Evolutionary conservation across 164 flowering plant species (phyloP).

Genomic region (Macadamia tetraphylla): DNA sequence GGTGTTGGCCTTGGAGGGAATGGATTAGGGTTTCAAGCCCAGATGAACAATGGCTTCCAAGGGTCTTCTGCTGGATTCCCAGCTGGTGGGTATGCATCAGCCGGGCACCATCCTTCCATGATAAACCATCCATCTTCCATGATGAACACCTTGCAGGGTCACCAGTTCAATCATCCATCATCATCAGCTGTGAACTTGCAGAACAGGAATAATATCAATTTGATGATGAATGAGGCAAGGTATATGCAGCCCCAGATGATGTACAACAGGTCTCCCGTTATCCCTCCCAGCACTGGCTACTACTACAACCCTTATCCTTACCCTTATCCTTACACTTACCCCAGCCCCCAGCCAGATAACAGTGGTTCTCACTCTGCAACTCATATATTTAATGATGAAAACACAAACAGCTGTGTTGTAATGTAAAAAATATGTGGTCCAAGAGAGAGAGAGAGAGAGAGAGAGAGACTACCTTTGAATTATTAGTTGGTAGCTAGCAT

Average conservation of each 20-base stretch:
- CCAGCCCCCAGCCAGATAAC: slow-evolving; percentile 14
- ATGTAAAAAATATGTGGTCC: slow-evolving; percentile 33
- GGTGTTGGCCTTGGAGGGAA: slow-evolving; percentile 20
- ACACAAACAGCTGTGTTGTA: slow-evolving; percentile 52
- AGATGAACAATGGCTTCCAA: slow-evolving; percentile 25
- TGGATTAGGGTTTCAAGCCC: slow-evolving; percentile 3
- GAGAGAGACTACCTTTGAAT: too few species aligned
- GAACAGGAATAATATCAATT: slow-evolving; percentile 11
- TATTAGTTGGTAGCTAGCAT: too few species aligned
- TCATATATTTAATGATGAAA: slow-evolving; percentile 62
- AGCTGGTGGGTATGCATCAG: slow-evolving; percentile 9
- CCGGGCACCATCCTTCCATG: slow-evolving; percentile 6
- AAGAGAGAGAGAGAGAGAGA: too few species aligned
- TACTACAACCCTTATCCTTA: slow-evolving; percentile 25
- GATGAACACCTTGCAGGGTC: slow-evolving; percentile 15
- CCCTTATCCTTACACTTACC: slow-evolving; percentile 17
- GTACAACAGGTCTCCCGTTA: slow-evolving; percentile 52
- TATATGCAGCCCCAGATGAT: slow-evolving; percentile 53
- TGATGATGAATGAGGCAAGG: not conserved
- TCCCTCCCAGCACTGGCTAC: slow-evolving; percentile 50
- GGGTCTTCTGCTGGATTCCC: slow-evolving; percentile 19
- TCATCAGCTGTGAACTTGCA: not conserved
- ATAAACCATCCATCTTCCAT: slow-evolving; percentile 7
- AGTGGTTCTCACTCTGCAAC: slow-evolving; percentile 26
- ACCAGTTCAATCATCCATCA: slow-evolving; percentile 7